A percentile compares a stretch with the other conserved stretches of the same genome.
Evolutionary conservation across 2,329 filamentous ascomycete genomes (phyloP).

Genomic region (Diplodia seriata): DNA sequence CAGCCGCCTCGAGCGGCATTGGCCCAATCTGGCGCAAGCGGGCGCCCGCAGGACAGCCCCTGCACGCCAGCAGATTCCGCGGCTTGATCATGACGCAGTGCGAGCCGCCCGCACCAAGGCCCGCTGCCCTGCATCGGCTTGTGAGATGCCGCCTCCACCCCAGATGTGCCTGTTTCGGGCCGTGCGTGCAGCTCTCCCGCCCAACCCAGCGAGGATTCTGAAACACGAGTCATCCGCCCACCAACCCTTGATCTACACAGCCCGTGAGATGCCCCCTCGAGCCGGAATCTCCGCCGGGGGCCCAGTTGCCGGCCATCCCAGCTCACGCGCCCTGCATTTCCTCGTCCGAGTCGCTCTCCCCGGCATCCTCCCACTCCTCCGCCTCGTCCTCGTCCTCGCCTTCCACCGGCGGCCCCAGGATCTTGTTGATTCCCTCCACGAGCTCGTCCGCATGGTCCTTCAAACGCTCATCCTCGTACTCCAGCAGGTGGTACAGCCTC

Average conservation of each 20-base stretch:
- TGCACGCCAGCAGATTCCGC: neutral
- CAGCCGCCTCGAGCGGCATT: neutral
- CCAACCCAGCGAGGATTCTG: conserved; percentile 15
- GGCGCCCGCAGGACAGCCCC: neutral
- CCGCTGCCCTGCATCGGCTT: conserved; percentile 23
- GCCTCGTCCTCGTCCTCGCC: conserved; percentile 54
- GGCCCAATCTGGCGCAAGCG: neutral
- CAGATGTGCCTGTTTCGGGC: conserved; percentile 15
- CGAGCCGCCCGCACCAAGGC: neutral
- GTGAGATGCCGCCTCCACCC: neutral
- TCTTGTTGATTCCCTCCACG: conserved; percentile 56
- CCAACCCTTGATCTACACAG: conserved; percentile 1
- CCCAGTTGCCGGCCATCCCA: neutral
- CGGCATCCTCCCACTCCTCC: conserved; percentile 48
- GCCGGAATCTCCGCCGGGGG: neutral
- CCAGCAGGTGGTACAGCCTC: conserved; percentile 75
- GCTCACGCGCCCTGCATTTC: conserved; percentile 50
- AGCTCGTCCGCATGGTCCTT: conserved; percentile 78
- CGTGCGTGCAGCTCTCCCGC: conserved; percentile 30
- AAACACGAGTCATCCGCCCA: conserved; percentile 25
- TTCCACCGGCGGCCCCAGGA: conserved; percentile 52
- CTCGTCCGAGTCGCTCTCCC: conserved; percentile 45
- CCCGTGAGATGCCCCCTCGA: neutral
- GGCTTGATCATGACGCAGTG: neutral
- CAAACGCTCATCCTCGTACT: conserved; percentile 85